These are phyloP conservation scores for Pyrenophora tritici-repentis DNA, from an alignment of 2,329 filamentous ascomycete genomes.

Conservation along the genomic window DNA sequence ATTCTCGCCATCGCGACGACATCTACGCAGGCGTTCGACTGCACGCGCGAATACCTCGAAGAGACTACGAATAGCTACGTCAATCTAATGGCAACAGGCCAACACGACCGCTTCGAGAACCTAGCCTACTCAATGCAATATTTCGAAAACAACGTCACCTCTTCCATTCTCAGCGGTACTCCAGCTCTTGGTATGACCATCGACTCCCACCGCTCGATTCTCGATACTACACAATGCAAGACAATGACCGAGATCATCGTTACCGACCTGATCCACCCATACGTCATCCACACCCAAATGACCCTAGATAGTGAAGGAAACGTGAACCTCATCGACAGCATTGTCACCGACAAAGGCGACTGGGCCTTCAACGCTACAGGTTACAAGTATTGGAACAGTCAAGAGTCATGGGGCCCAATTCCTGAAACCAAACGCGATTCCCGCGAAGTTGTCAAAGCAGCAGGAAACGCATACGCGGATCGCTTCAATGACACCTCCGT, in stretches of 20 bases:
- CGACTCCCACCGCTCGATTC: conserved; percentile 22
- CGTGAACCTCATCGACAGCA: conserved; percentile 25
- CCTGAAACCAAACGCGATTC: conserved; percentile 16
- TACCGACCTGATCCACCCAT: conserved; percentile 24
- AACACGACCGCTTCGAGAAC: conserved; percentile 24
- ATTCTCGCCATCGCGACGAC: not conserved
- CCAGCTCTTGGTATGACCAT: conserved; percentile 25
- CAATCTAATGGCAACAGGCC: conserved; percentile 18
- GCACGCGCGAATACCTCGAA: conserved; percentile 13
- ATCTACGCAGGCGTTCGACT: conserved; percentile 5
- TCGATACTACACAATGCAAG: conserved; percentile 31
- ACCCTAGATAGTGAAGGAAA: conserved; percentile 16
- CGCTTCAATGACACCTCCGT: conserved; percentile 26
- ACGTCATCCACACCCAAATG: conserved; percentile 35
- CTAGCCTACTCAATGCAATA: conserved; percentile 24
- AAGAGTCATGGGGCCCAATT: conserved; percentile 27
- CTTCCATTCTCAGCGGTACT: conserved; percentile 19
- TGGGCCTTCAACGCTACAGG: conserved; percentile 39
- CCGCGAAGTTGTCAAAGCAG: conserved; percentile 23
- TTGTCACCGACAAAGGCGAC: conserved; percentile 34
- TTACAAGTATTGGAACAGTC: conserved; percentile 18
- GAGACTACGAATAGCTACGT: conserved; percentile 12
- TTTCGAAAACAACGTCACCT: conserved; percentile 23
- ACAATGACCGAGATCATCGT: conserved; percentile 34
- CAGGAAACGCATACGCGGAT: conserved; percentile 34